Base-by-base conservation (phyloP, 1,284 basidiomycete genomes). In the Apiotrichum montevideense region DNA sequence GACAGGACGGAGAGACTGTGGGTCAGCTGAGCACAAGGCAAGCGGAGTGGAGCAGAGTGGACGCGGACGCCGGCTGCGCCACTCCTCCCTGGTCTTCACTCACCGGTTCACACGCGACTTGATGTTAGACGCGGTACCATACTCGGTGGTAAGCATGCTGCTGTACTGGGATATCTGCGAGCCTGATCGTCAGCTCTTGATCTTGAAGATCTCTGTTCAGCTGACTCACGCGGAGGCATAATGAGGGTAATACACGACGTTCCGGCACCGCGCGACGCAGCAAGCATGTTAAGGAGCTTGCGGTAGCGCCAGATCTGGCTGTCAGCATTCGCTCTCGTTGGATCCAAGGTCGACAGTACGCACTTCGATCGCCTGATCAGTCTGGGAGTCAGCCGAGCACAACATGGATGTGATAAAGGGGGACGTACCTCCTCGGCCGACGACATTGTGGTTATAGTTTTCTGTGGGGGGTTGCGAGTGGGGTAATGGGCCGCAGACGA, bases 191-290 rank as follows among this genome's bases (percentile, higher is more conserved):
- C 42, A 48, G 56, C 21, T 34, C 21, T 60, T 13, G 5, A 42
- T 11, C 41, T 9, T 9, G 41, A 7, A 42, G 41, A 14, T 13
- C 13, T 13, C n/a, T 14, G 41, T 13, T 33, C 57, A 58, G 52
- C 34, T 47, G 32, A 68, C 80, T 62, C 63, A 91, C 90, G 90
- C 54, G 95, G 94, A 32, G 94, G 94, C 58, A 97, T 84, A 77
- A 98, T 95, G 68, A 98, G 83, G 77, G 89, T 92, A 81, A 99
- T 98, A 95, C 98, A 98, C 69, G 92, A 96, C 57, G 95, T 98
- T 66, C 95, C 95, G 64, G 95, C 95, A 66, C 93, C 94, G 81
- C 93, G 85, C 63, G 93, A 90, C 51, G 86, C 81, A 74, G 95
- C 89, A 78, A 96, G 85, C 80, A 88, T 91, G 82, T 87, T 91